Evolutionary conservation across 1,139 yeast genomes (phyloP).

Genomic region (Meyerozyma smithsonii): DNA sequence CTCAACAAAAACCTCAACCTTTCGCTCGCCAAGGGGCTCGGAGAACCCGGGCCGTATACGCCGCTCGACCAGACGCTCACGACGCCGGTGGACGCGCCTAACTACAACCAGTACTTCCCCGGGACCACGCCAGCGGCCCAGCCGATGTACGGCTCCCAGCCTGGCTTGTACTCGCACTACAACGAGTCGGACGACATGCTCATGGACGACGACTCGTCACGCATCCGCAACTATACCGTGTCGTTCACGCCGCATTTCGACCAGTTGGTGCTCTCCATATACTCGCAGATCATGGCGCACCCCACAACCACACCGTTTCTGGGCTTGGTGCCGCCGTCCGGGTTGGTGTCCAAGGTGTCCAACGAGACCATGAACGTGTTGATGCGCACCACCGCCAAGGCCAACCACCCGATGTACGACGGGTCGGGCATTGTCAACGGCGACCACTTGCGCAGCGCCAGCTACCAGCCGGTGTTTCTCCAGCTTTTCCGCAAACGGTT

Average conservation of each 20-base stretch:
- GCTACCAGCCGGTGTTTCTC: slow-evolving; percentile 39
- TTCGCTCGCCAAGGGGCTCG: slow-evolving; percentile 13
- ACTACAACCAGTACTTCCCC: slow-evolving; percentile 5
- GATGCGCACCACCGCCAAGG: slow-evolving; percentile 16
- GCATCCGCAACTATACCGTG: slow-evolving; percentile 29
- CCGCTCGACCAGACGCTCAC: slow-evolving; percentile 43
- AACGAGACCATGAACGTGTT: slow-evolving; percentile 35
- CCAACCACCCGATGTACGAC: slow-evolving; percentile 24
- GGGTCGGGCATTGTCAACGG: slow-evolving; percentile 28
- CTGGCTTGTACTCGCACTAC: slow-evolving; percentile 22
- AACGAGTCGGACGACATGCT: slow-evolving; percentile 43
- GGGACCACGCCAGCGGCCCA: not conserved
- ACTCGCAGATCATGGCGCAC: slow-evolving; percentile 31
- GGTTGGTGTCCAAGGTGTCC: slow-evolving; percentile 40
- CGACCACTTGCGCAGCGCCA: slow-evolving; percentile 29
- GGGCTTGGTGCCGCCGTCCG: slow-evolving; percentile 42
- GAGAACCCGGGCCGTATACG: slow-evolving; percentile 34
- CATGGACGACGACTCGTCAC: slow-evolving; percentile 29
- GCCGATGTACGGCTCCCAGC: too few relatives aligned
- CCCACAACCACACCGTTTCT: slow-evolving; percentile 47
- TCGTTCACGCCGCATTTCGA: slow-evolving; percentile 36
- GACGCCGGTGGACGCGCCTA: slow-evolving; percentile 37
- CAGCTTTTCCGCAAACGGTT: slow-evolving; percentile 41
- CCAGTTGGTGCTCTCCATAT: slow-evolving; percentile 32
- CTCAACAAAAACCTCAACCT: slow-evolving; percentile 24